Percentiles rank a stretch among this genome's conserved stretches.
Conservation (phyloP, 2,329 filamentous ascomycete species). For the Monosporascus sp. region DNA sequence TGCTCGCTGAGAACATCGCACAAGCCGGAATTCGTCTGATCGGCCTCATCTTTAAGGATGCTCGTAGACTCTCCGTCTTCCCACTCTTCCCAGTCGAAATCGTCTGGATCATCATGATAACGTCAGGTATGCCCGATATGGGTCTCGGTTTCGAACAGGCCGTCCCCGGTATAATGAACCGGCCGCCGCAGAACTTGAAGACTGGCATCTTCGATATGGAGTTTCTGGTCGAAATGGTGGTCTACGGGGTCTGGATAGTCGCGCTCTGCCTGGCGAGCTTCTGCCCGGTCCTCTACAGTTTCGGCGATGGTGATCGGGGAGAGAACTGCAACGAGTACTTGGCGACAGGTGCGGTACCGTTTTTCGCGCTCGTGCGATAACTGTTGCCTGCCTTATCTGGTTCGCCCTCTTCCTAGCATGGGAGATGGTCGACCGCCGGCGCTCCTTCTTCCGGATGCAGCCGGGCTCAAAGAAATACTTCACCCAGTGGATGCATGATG, state of each 20-base stretch:
- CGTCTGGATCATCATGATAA: slow-evolving; percentile 79
- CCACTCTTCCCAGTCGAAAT: slow-evolving; percentile 72
- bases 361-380: slow-evolving; percentile 68
- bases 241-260: slow-evolving; percentile 66
- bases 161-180: slow-evolving; percentile 62
- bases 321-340: slow-evolving; percentile 56
- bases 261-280: slow-evolving; percentile 60
- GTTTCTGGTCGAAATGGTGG: slow-evolving; percentile 61
- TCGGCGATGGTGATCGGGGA: slow-evolving; percentile 52
- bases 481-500: slow-evolving; percentile 61
- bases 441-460: slow-evolving; percentile 72
- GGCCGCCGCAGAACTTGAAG: slow-evolving; percentile 60
- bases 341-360: slow-evolving; percentile 53
- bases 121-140: slow-evolving; percentile 70
- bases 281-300: slow-evolving; percentile 58
- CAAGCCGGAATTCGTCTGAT: slow-evolving; percentile 66
- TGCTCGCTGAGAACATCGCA: slow-evolving; percentile 67
- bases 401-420: slow-evolving; percentile 72
- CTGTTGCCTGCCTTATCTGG: slow-evolving; percentile 72
- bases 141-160: slow-evolving; percentile 70
- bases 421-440: slow-evolving; percentile 71
- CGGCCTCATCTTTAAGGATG: slow-evolving; percentile 68
- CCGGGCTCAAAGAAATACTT: slow-evolving; percentile 55
- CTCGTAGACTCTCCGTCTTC: slow-evolving; percentile 61
- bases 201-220: slow-evolving; percentile 62